Evolutionary conservation across 1,284 basidiomycete genomes (phyloP).

Genomic region (Ganoderma lingzhi): DNA sequence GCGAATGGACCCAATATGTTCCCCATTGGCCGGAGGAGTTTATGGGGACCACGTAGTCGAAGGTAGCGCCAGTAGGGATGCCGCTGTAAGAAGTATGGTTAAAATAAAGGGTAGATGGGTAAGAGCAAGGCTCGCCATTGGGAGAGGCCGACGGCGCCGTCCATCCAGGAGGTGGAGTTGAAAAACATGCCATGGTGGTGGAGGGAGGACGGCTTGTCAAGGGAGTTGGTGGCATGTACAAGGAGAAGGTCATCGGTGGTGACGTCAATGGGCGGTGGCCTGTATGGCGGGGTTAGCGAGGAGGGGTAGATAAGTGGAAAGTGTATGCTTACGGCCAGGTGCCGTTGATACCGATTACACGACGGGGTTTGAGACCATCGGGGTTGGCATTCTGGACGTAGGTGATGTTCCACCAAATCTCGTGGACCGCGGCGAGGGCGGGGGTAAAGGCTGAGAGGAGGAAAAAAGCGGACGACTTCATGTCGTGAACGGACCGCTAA

Average conservation of each 20-base stretch:
- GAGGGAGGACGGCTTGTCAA: slow-evolving; percentile 69
- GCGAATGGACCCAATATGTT: slow-evolving; percentile 91
- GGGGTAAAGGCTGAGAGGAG: slow-evolving; percentile 43
- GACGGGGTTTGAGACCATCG: slow-evolving; percentile 77
- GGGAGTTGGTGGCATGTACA: slow-evolving; percentile 79
- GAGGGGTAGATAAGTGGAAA: background rate
- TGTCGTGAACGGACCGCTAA: slow-evolving; percentile 15
- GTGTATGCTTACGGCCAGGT: slow-evolving; percentile 85
- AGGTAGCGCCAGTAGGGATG: slow-evolving; percentile 79
- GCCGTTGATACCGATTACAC: slow-evolving; percentile 87
- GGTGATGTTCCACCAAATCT: slow-evolving; percentile 85
- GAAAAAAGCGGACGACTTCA: slow-evolving; percentile 41
- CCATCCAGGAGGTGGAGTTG: slow-evolving; percentile 86
- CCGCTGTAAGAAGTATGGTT: slow-evolving; percentile 56
- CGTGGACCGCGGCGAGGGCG: slow-evolving; percentile 64
- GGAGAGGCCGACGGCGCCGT: slow-evolving; percentile 84
- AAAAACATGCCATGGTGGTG: slow-evolving; percentile 97
- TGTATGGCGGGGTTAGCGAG: slow-evolving; percentile 38
- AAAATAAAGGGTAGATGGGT: background rate
- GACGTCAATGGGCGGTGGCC: slow-evolving; percentile 84
- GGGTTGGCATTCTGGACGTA: slow-evolving; percentile 78
- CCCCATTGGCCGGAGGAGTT: slow-evolving; percentile 78
- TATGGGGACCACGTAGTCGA: slow-evolving; percentile 87
- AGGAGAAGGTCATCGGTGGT: slow-evolving; percentile 75
- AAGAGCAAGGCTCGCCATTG: slow-evolving; percentile 69